Evolutionary conservation across 78 protist species (phyloP), one percentile per base, ranked within the genome.

Genomic region (Dictyostelium capitatum): DNA sequence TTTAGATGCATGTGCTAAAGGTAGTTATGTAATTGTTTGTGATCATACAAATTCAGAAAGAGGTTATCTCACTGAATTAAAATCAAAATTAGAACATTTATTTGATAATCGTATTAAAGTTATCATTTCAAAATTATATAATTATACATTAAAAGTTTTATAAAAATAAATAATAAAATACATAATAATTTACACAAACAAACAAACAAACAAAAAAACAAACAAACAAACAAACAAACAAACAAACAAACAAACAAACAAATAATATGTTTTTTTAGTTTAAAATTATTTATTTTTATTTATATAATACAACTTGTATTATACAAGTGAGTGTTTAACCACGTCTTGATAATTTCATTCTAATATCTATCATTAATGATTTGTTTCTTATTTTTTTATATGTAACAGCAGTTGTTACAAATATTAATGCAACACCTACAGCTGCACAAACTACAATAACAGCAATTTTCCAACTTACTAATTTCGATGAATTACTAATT

Each of bases 31-130:
- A 5, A 90, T 96, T n/a, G 95, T 96, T 28, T 89, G 95, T 32
- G 97, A 96, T 80, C 97, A 96, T 65, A 47, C 96, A 20, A 89
- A 84, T 62, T 82, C 95, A 10, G 97, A 96, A 90, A 77, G 97
- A 41, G 97, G 96, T 51, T 96, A 80, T 41, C 83, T 96, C 7
- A 14, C 83, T 10, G 59, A 73, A 62, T 67, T 70, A 56, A 91
- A 91, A 79, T 20, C 57, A 47, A 50, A 72, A 47, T 51, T 95
- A 19, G 80, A 62, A 25, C 12, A 50, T 30, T 37, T 48, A 20
- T 65, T 90, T n/a, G 73, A 84, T 4, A 19, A 46, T 23, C 79
- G 83, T 12, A 25, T 89, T 46, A 25, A 83, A 17, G 54, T 95
- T 37, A 28, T 80, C 9, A 79, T 95, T 19, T 79, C 96, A 67